phyloP scores from a whole-genome alignment of 331 rosid genomes.

The Acacia concinna region DNA sequence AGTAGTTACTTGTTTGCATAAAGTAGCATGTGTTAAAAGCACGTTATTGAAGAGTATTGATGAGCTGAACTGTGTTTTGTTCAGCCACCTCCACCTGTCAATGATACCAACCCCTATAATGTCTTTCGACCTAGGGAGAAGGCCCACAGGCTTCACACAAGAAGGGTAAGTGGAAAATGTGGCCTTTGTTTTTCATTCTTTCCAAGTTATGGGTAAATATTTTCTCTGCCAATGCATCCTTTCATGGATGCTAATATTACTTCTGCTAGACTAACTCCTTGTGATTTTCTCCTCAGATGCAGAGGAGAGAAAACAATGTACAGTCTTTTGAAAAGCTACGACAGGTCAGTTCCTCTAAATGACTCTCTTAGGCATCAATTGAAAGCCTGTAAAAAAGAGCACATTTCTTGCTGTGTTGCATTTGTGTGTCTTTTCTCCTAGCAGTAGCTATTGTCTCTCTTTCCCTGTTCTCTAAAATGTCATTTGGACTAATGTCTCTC shows the following conservation, averaged over 20 bases:
- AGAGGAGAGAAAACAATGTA: conserved; percentile 97
- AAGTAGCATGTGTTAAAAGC: conserved; percentile 31
- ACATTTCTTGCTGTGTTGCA: background rate
- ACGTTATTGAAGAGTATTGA: conserved; percentile 35
- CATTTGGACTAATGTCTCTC: background rate
- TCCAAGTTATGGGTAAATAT: conserved; percentile 33
- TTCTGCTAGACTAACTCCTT: conserved; percentile 6
- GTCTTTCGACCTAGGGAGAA: conserved; percentile 99
- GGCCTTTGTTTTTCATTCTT: conserved; percentile 30
- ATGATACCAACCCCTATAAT: conserved; percentile 96
- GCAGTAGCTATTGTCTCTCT: background rate
- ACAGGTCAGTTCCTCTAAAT: conserved; percentile 59
- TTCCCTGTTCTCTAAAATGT: background rate
- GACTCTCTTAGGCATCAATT: conserved; percentile 22
- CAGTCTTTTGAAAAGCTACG: conserved; percentile 99
- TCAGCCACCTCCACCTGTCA: conserved; percentile 98
- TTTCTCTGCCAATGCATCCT: conserved; percentile 17
- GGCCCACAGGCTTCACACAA: conserved; percentile 95
- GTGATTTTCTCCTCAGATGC: conserved; percentile 66
- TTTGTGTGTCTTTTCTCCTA: background rate
- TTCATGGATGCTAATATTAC: background rate
- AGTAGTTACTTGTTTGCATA: conserved; percentile 19
- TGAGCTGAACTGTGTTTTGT: conserved; percentile 30
- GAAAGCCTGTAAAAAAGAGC: conserved; percentile 18
- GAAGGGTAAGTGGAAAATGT: conserved; percentile 68